These are phyloP conservation scores for Tricholoma matsutake DNA, from an alignment of 768 basidiomycete genomes.

Conservation along the genomic window DNA sequence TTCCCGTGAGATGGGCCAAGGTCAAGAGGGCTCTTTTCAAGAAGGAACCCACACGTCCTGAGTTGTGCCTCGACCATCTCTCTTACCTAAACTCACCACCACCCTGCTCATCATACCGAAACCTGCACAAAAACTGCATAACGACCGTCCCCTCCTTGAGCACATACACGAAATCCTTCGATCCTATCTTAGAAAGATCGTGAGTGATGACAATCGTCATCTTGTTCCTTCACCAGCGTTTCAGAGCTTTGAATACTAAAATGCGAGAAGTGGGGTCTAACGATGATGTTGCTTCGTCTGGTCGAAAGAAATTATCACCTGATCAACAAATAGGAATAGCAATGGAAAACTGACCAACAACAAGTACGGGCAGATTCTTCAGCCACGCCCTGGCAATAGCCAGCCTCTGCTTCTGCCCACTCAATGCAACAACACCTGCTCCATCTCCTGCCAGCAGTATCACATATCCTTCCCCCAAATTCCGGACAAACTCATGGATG, in stretches of 20 bases:
- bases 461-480: slow-evolving; percentile 87
- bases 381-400: slow-evolving; percentile 86
- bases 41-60: slow-evolving; percentile 48
- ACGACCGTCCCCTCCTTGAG: slow-evolving; percentile 77
- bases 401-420: too few relatives aligned
- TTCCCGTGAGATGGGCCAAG: too few relatives aligned
- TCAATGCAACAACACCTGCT: slow-evolving; percentile 69
- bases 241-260: slow-evolving; percentile 74
- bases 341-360: slow-evolving; percentile 80
- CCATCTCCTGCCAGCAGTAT: slow-evolving; percentile 45
- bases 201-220: slow-evolving; percentile 96
- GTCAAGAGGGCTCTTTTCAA: slow-evolving; percentile 26
- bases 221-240: slow-evolving; percentile 66
- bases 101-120: slow-evolving; percentile 71
- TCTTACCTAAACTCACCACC: slow-evolving; percentile 71
- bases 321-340: slow-evolving; percentile 16
- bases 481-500: slow-evolving; percentile 85
- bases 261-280: slow-evolving; percentile 85
- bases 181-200: slow-evolving; percentile 79
- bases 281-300: slow-evolving; percentile 80
- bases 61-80: slow-evolving; percentile 61
- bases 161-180: slow-evolving; percentile 87
- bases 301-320: too few relatives aligned
- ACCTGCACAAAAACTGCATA: slow-evolving; percentile 93
- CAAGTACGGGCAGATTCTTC: slow-evolving; percentile 82